A percentile compares a stretch with the other conserved stretches of the same genome.
Conservation (phyloP, 179 eudicot species). For the Spergularia azorica region DNA sequence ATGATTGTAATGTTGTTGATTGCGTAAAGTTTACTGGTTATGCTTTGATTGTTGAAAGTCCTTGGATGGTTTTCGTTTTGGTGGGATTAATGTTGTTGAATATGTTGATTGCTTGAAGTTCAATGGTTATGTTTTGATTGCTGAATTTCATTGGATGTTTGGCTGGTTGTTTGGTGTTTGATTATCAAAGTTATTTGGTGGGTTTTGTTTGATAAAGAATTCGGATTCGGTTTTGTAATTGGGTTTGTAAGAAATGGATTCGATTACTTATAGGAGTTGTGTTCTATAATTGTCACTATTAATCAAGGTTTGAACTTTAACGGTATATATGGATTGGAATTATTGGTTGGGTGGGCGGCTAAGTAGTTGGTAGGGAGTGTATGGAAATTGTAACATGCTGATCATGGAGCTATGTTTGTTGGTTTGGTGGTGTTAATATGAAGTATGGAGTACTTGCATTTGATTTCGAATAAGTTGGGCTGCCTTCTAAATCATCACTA, state of each 20-base stretch:
- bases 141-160: background rate
- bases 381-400: background rate
- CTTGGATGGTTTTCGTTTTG: too few species aligned
- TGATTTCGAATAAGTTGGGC: background rate
- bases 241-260: background rate
- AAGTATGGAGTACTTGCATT: background rate
- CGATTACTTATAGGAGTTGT: background rate
- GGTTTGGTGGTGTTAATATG: background rate
- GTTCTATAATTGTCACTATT: background rate
- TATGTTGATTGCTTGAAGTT: too few species aligned
- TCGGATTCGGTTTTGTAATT: background rate
- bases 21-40: background rate
- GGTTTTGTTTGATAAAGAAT: background rate
- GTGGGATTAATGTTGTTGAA: too few species aligned
- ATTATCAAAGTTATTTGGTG: background rate
- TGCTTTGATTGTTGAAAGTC: background rate
- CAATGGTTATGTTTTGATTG: background rate
- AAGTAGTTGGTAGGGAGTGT: background rate
- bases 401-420: background rate
- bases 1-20: too few species aligned
- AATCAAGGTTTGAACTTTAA: background rate
- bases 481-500: background rate
- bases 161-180: background rate
- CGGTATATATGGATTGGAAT: background rate
- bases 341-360: background rate